Percentiles rank a stretch among this genome's conserved stretches.
These are phyloP conservation scores for Trichoderma asperelloides DNA, from an alignment of 495 filamentous ascomycete genomes.

Conservation along the genomic window DNA sequence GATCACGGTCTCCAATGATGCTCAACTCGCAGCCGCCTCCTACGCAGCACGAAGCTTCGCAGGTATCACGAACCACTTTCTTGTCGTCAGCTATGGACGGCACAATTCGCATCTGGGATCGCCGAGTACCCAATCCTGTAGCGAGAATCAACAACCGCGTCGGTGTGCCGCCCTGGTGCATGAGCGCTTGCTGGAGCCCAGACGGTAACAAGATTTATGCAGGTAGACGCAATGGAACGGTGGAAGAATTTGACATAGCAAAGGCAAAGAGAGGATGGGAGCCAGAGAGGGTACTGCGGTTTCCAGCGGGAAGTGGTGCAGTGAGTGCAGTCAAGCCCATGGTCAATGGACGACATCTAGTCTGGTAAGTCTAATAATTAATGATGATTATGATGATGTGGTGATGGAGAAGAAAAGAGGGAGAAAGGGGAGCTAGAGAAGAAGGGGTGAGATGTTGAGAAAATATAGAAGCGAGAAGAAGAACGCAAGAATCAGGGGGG, in stretches of 20 bases:
- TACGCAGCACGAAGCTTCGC: slow-evolving; percentile 27
- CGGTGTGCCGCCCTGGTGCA: slow-evolving; percentile 89
- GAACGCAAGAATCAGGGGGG: not conserved
- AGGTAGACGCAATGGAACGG: slow-evolving; percentile 84
- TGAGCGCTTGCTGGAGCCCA: slow-evolving; percentile 94
- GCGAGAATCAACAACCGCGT: slow-evolving; percentile 62
- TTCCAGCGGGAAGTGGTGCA: slow-evolving; percentile 79
- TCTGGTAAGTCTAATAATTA: slow-evolving; percentile 52
- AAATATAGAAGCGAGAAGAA: not conserved
- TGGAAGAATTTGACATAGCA: slow-evolving; percentile 88
- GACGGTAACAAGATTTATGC: slow-evolving; percentile 94
- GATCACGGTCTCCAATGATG: not conserved
- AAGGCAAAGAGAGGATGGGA: slow-evolving; percentile 56
- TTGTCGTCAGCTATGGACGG: slow-evolving; percentile 83
- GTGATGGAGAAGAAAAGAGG: not conserved
- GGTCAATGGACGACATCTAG: slow-evolving; percentile 86
- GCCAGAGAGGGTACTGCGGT: slow-evolving; percentile 76
- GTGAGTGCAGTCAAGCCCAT: slow-evolving; percentile 82
- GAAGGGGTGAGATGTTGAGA: not conserved
- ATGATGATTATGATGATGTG: not conserved
- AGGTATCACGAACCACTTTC: slow-evolving; percentile 61
- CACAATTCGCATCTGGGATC: slow-evolving; percentile 84
- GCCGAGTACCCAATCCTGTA: slow-evolving; percentile 64
- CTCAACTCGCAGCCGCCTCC: not conserved
- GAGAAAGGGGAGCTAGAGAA: too few species aligned